Conservation (phyloP, 2,329 filamentous ascomycete species). For the Fusarium xylarioides region DNA sequence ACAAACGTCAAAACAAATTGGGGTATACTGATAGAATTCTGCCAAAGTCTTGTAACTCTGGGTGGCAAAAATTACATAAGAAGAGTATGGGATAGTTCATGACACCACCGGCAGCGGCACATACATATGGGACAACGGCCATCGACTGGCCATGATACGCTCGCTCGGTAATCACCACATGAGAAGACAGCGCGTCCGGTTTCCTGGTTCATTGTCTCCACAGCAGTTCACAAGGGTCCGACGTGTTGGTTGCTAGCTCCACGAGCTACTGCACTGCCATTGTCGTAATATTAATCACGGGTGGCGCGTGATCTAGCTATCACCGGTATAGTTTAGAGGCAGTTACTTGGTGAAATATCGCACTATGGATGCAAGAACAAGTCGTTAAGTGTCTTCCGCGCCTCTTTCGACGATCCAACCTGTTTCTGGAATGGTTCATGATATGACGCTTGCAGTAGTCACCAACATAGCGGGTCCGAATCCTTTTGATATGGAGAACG, state of each 20-base stretch:
- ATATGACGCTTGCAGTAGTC: background rate
- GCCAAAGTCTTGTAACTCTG: background rate
- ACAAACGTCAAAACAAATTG: background rate
- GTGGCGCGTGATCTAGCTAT: background rate
- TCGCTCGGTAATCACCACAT: background rate
- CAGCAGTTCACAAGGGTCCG: background rate
- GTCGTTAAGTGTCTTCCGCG: background rate
- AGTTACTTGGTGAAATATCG: background rate
- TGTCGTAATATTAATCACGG: background rate
- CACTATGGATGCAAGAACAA: background rate
- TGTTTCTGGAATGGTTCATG: background rate
- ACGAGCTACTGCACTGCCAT: background rate
- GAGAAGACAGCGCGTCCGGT: background rate
- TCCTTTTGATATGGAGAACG: background rate
- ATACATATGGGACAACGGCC: background rate
- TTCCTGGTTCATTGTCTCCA: background rate
- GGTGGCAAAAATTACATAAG: background rate
- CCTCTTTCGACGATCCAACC: background rate
- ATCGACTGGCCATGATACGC: background rate
- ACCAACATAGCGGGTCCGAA: background rate
- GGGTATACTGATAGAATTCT: background rate
- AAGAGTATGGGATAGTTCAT: background rate
- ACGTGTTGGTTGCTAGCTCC: background rate
- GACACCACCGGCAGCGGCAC: background rate
- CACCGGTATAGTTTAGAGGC: background rate